Evolutionary conservation across 78 protist genomes (phyloP).

Genomic region (Thecamonas trahens): DNA sequence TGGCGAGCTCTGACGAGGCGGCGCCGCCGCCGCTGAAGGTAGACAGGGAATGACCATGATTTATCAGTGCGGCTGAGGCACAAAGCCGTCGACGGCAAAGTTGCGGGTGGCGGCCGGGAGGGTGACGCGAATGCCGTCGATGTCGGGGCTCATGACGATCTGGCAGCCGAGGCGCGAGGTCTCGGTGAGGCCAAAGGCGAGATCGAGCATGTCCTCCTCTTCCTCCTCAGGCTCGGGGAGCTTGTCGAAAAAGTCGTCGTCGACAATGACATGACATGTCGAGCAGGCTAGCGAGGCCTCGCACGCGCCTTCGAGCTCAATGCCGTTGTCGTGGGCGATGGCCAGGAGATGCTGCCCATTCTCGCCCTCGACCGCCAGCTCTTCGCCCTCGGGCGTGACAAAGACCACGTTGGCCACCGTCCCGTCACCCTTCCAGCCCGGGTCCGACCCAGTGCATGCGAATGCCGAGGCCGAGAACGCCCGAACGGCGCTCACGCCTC

Average conservation of each 20-base stretch:
- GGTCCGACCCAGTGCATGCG: no score
- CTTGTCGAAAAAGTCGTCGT: constrained; percentile 39
- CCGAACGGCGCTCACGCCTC: no score
- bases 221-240: constrained; percentile 75
- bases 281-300: constrained; percentile 90
- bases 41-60: no score
- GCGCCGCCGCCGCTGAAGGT: no score
- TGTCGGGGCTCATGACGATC: constrained; percentile 52
- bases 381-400: neutral
- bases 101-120: constrained; percentile 68
- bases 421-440: no score
- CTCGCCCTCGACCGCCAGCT: neutral
- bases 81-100: constrained; percentile 53
- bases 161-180: constrained; percentile 84
- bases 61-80: constrained; percentile 54
- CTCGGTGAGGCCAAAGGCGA: constrained; percentile 69
- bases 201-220: constrained; percentile 87
- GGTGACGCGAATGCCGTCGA: constrained; percentile 57
- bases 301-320: constrained; percentile 84
- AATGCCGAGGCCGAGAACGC: no score
- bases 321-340: constrained; percentile 67
- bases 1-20: no score
- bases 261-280: constrained; percentile 81
- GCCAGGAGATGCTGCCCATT: constrained; percentile 37
- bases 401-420: neutral